A percentile compares a stretch with the other conserved stretches of the same genome.
These are phyloP conservation scores for Spergularia azorica DNA, from an alignment of 179 eudicot genomes.

Conservation along the genomic window DNA sequence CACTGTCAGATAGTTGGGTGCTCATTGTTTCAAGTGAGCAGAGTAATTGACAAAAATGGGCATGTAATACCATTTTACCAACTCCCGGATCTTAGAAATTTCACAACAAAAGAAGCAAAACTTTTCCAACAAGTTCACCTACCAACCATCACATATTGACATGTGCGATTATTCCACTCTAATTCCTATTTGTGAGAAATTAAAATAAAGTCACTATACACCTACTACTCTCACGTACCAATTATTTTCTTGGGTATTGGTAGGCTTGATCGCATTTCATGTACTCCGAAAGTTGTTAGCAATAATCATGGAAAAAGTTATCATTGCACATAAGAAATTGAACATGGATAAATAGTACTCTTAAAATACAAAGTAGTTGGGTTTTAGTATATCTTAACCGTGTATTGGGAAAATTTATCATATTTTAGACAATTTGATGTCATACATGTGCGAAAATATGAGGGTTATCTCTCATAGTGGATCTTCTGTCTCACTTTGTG, in stretches of 20 bases:
- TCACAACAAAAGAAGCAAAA: not conserved
- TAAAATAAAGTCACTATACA: not conserved
- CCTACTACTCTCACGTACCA: not conserved
- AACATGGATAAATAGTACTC: no score
- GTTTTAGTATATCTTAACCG: no score
- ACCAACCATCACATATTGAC: slow-evolving; percentile 2
- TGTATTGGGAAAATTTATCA: no score
- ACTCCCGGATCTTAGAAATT: slow-evolving; percentile 2
- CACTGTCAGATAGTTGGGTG: slow-evolving; percentile 13
- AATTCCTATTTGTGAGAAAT: not conserved
- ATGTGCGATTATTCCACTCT: not conserved
- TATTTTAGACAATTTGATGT: no score
- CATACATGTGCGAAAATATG: no score
- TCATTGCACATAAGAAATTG: no score
- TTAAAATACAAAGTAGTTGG: no score
- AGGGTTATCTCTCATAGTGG: no score
- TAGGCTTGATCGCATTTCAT: no score
- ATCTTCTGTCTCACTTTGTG: no score
- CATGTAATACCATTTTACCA: slow-evolving; percentile 4
- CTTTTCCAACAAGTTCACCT: slow-evolving; percentile 15
- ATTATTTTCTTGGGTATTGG: not conserved
- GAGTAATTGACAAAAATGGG: not conserved
- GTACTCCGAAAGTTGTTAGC: no score
- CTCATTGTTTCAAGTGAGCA: not conserved
- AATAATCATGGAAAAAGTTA: no score